Percentiles rank a stretch among this genome's conserved stretches.
These are phyloP conservation scores for Abrus pulchellus DNA, from an alignment of 306 rosid genomes.

Conservation along the genomic window DNA sequence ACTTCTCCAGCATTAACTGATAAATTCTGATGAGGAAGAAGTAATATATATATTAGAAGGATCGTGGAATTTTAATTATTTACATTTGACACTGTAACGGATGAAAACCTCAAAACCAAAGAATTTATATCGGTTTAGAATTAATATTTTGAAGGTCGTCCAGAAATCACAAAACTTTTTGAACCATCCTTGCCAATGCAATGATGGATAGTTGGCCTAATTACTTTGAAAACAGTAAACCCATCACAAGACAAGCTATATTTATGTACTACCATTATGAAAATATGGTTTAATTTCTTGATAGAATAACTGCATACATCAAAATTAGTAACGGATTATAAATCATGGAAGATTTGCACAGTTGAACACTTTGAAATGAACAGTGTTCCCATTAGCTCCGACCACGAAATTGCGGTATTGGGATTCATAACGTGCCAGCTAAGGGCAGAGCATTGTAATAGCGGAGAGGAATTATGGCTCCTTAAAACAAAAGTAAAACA, in stretches of 20 bases:
- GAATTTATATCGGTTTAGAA: not conserved
- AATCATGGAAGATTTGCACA: conserved; percentile 34
- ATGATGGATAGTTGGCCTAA: conserved; percentile 31
- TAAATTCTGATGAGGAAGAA: conserved; percentile 1
- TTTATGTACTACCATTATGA: not conserved
- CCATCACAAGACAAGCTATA: conserved; percentile 11
- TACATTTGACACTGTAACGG: not conserved
- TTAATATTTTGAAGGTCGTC: not conserved
- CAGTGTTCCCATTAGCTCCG: conserved; percentile 60
- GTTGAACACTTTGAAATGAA: conserved; percentile 39
- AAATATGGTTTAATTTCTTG: conserved; percentile 40
- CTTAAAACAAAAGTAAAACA: too few relatives aligned
- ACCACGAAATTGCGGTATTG: conserved; percentile 67
- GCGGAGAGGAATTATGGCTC: too few relatives aligned
- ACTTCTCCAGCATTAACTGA: conserved; percentile 7
- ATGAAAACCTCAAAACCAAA: conserved; percentile 27
- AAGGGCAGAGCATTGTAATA: too few relatives aligned
- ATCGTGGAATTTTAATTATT: not conserved
- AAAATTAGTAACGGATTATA: conserved; percentile 39
- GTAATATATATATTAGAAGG: not conserved
- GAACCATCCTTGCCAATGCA: conserved; percentile 30
- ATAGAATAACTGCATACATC: conserved; percentile 35
- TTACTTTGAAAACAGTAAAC: conserved; percentile 40
- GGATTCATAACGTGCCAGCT: conserved; percentile 50
- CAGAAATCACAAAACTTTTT: conserved; percentile 36